Evolutionary conservation across 345 rosid genomes (phyloP).

Genomic region (Mercurialis annua): DNA sequence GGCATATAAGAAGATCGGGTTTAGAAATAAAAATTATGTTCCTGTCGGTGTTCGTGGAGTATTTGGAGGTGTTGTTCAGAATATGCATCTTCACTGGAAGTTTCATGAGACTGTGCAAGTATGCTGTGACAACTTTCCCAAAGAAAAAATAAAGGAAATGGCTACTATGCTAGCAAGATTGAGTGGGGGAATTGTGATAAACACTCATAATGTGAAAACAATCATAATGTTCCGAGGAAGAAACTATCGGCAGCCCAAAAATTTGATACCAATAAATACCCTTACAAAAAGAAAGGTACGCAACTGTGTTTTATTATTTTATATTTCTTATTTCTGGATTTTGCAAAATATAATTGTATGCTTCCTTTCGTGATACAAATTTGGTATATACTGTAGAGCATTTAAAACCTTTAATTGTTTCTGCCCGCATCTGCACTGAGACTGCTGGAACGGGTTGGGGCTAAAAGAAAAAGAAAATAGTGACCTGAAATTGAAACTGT

Average conservation of each 20-base stretch:
- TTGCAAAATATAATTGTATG: not conserved
- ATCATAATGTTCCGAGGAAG: constrained; percentile 97
- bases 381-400: not conserved
- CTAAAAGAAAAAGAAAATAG: not conserved
- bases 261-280: constrained; percentile 88
- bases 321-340: not conserved
- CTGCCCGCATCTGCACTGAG: not conserved
- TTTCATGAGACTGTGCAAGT: constrained; percentile 99
- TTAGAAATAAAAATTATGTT: constrained; percentile 83
- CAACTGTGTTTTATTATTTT: constrained; percentile 5
- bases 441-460: not conserved
- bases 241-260: constrained; percentile 93
- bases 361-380: not conserved
- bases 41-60: constrained; percentile 99
- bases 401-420: not conserved
- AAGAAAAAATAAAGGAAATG: constrained; percentile 94
- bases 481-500: not conserved
- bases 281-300: constrained; percentile 92
- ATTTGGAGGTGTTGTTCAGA: constrained; percentile 96
- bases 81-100: constrained; percentile 99
- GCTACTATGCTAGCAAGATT: constrained; percentile 84
- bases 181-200: constrained; percentile 87
- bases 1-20: constrained; percentile 84
- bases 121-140: constrained; percentile 89
- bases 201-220: constrained; percentile 83